These are phyloP conservation scores for Aspergillus ostianus DNA, from an alignment of 495 filamentous ascomycete species.

Conservation along the genomic window DNA sequence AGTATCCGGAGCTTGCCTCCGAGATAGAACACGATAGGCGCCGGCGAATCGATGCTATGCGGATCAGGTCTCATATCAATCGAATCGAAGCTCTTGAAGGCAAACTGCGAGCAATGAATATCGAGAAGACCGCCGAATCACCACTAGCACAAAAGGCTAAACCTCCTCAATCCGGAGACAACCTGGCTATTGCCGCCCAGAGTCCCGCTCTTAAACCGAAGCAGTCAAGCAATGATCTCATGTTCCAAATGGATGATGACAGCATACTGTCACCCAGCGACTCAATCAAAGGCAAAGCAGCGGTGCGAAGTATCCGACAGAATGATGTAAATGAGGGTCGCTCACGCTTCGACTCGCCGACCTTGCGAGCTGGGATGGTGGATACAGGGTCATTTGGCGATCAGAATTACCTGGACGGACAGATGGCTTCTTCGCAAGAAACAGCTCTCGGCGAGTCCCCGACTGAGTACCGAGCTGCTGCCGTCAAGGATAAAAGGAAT, in stretches of 20 bases:
- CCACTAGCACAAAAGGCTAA: conserved; percentile 54
- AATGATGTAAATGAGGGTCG: conserved; percentile 16
- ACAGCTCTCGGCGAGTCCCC: conserved; percentile 27
- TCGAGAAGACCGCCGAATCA: conserved; percentile 51
- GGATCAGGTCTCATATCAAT: conserved; percentile 56
- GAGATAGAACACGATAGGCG: conserved; percentile 51
- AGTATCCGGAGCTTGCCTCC: conserved; percentile 63
- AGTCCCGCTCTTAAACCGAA: conserved; percentile 64
- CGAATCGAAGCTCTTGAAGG: conserved; percentile 56
- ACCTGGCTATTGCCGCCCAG: conserved; percentile 35
- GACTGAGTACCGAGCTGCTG: conserved; percentile 26
- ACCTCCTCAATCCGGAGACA: conserved; percentile 44
- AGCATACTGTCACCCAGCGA: conserved; percentile 30
- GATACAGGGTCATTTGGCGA: conserved; percentile 32
- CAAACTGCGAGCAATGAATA: conserved; percentile 42
- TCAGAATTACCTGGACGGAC: conserved; percentile 32
- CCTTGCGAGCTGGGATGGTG: conserved; percentile 28
- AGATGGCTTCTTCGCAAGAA: conserved; percentile 33
- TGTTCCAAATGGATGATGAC: conserved; percentile 96
- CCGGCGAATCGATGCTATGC: conserved; percentile 57
- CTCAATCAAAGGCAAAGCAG: conserved; percentile 31
- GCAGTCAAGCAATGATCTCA: conserved; percentile 69
- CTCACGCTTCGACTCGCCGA: conserved; percentile 30
- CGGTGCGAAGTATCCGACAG: conserved; percentile 23
- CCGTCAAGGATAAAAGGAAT: conserved; percentile 23